Evolutionary conservation across 345 rosid species (phyloP).

Genomic region (Raphanus raphanistrum): DNA sequence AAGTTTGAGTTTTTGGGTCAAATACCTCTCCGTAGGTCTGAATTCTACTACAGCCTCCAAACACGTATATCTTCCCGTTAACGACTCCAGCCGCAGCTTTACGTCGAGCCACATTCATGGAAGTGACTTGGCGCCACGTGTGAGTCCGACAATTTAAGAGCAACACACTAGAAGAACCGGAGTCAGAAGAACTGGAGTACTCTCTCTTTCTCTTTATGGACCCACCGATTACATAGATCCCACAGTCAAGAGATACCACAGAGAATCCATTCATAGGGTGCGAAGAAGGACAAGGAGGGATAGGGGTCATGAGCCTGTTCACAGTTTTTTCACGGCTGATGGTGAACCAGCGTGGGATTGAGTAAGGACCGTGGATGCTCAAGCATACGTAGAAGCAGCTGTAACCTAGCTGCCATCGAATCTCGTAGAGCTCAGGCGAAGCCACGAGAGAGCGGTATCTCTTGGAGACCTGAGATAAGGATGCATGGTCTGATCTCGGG

Average conservation of each 20-base stretch:
- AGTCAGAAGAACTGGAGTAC: not conserved
- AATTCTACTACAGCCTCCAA: not conserved
- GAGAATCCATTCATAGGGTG: not conserved
- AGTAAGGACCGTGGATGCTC: not conserved
- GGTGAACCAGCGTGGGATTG: not conserved
- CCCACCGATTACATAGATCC: not conserved
- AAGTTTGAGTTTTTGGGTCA: not conserved
- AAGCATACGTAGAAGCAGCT: not conserved
- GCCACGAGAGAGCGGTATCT: not conserved
- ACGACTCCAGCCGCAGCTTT: not conserved
- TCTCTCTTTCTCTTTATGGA: not conserved
- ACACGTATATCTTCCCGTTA: not conserved
- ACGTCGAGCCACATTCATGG: not conserved
- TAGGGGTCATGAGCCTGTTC: not conserved
- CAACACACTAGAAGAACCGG: not conserved
- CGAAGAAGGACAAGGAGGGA: not conserved
- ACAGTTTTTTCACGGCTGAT: not conserved
- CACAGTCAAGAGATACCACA: not conserved
- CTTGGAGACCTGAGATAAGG: not conserved
- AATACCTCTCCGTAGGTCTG: not conserved
- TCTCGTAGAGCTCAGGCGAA: not conserved
- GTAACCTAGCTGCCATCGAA: not conserved
- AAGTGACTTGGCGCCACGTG: not conserved
- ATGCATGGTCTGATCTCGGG: not conserved
- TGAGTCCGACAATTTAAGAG: not conserved